These are phyloP conservation scores for Geum urbanum DNA, from an alignment of 306 rosid genomes.

Conservation along the genomic window DNA sequence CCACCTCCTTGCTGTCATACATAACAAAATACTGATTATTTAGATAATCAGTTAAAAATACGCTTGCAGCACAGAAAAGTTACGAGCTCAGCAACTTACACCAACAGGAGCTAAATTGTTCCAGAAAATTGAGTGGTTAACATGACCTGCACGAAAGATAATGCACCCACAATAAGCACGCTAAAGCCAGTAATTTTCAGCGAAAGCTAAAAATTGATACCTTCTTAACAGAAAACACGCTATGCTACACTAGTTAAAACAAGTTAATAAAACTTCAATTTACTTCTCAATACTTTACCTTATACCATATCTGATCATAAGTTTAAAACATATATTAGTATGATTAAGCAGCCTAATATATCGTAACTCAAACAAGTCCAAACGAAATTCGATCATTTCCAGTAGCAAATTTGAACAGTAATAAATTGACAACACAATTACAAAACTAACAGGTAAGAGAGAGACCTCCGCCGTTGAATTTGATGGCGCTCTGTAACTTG, in stretches of 20 bases:
- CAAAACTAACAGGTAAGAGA: background rate
- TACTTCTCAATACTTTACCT: background rate
- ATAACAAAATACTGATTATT: background rate
- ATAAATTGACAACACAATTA: background rate
- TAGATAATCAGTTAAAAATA: background rate
- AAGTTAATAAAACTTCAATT: background rate
- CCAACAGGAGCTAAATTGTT: slow-evolving; percentile 56
- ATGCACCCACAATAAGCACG: background rate
- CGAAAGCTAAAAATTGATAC: too few species aligned
- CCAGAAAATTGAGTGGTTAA: slow-evolving; percentile 88
- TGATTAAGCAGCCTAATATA: background rate
- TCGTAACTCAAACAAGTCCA: background rate
- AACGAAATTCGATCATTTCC: too few species aligned
- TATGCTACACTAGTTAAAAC: background rate
- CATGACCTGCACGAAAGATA: slow-evolving; percentile 55
- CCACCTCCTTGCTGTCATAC: slow-evolving; percentile 89
- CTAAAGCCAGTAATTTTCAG: background rate
- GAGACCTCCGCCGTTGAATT: slow-evolving; percentile 85
- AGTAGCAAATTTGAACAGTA: background rate
- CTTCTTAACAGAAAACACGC: background rate
- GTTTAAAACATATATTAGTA: background rate
- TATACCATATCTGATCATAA: too few species aligned
- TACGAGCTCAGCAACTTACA: slow-evolving; percentile 37
- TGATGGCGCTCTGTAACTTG: slow-evolving; percentile 75
- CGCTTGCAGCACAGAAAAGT: background rate